Evolutionary conservation across 306 rosid genomes (phyloP).

Genomic region (Glycine latifolia): DNA sequence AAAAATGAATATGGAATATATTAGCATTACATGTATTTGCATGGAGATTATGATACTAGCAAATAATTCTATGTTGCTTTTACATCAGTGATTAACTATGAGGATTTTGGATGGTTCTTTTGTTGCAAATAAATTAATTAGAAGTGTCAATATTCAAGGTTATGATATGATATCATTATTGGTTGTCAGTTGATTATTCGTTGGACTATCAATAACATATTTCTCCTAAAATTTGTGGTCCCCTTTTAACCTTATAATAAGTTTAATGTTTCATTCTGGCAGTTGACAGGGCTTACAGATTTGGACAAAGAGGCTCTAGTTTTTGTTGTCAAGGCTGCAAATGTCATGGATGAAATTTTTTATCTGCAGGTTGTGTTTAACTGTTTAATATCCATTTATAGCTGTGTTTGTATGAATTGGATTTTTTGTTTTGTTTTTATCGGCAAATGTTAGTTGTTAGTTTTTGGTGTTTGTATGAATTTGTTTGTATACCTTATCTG

Average conservation of each 20-base stretch:
- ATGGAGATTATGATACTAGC: conserved; percentile 6
- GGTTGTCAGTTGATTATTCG: conserved; percentile 21
- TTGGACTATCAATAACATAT: conserved; percentile 13
- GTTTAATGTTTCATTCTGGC: conserved; percentile 42
- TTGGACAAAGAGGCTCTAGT: conserved; percentile 78
- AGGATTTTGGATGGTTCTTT: conserved; percentile 26
- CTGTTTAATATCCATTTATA: conserved; percentile 31
- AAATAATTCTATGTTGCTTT: neutral
- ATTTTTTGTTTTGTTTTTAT: neutral
- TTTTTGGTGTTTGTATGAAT: neutral
- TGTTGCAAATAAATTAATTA: neutral
- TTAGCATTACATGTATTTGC: conserved; percentile 9
- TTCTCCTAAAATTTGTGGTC: conserved; percentile 9
- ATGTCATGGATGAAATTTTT: conserved; percentile 83
- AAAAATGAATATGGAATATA: neutral
- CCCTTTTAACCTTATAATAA: conserved; percentile 2
- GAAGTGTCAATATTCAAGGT: conserved; percentile 24
- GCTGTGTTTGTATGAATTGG: neutral
- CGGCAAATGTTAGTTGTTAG: too few species aligned
- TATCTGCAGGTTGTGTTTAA: conserved; percentile 70
- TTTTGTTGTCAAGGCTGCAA: conserved; percentile 77
- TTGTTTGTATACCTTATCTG: conserved; percentile 24
- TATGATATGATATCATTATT: conserved; percentile 29
- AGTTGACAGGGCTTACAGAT: conserved; percentile 78
- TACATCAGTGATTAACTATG: conserved; percentile 22